Base-by-base conservation (phyloP, 1,284 basidiomycete species). In the Mycena citricolor region DNA sequence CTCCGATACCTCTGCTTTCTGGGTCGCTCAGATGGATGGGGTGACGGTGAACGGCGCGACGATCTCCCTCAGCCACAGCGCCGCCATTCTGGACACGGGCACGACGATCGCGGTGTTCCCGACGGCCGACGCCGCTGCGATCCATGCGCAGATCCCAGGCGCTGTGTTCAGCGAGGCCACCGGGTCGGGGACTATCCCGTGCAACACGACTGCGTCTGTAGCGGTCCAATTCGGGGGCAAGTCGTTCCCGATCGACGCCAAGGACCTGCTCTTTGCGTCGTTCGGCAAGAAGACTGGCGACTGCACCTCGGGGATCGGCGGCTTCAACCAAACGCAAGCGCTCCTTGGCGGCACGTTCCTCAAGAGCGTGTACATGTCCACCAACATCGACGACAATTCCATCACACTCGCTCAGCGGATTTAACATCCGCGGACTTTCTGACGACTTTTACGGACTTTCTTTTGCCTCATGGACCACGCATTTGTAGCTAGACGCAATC, bases 11-110 rank as follows among this genome's bases (percentile, higher is more conserved):
- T 52, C 67, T n/a, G 83, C 85, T 12, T 90, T 87, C 67, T 91
- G 86, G 86, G 82, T 86, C 59, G 79, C 70, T 11, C 59, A 63
- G 2, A 63, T 91, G 53, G 72, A 74, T 42, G 38, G 70, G 77
- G 44, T 77, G 4, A 17, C 23, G 11, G 20, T 50, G 6, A 1
- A 11, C 4, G 36, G 75, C 16, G 54, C 68, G 32, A 61, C 68
- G 54, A 60, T 76, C 42, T 70, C 72, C 6, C 67, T 83, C 49
- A 56, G 57, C 2, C 71, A 73, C 35, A 76, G 79, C 50, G 77
- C 73, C 11, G 79, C 79, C 21, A 78, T 89, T 60, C 70, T 88
- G 51, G 86, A 89, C 64, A 88, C 83, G 4, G 85, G 86, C 42
- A 86, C 82, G 1, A 49, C 47, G 8, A 36, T 52, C 11, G 16